Evolutionary conservation across 1,139 yeast genomes (phyloP).

Genomic region (Debaryomyces fabryi): DNA sequence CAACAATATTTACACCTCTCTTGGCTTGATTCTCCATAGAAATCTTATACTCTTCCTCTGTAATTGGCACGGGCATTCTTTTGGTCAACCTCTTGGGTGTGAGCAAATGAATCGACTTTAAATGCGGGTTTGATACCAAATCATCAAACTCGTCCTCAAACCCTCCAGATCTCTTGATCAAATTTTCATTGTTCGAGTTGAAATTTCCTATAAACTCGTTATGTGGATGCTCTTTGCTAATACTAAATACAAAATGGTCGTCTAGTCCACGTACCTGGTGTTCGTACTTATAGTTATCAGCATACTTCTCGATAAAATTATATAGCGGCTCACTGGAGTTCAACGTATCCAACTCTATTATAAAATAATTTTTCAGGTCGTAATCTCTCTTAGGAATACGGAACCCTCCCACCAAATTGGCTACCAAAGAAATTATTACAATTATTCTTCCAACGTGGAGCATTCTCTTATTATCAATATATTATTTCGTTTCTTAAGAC

Average conservation of each 20-base stretch:
- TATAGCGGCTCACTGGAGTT: constrained; percentile 28
- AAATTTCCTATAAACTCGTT: constrained; percentile 40
- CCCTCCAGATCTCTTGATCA: constrained; percentile 32
- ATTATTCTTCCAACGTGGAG: background rate
- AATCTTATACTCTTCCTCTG: constrained; percentile 13
- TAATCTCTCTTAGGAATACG: constrained; percentile 40
- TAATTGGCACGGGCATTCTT: constrained; percentile 44
- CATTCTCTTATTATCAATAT: background rate
- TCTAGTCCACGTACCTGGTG: constrained; percentile 61
- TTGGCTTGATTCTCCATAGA: constrained; percentile 11
- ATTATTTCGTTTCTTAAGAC: background rate
- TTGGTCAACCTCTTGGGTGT: constrained; percentile 50
- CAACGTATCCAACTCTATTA: constrained; percentile 54
- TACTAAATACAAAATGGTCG: constrained; percentile 64
- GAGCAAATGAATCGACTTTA: constrained; percentile 53
- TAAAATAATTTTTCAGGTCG: constrained; percentile 51
- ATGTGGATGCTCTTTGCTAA: constrained; percentile 39
- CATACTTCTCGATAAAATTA: constrained; percentile 37
- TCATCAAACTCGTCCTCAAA: constrained; percentile 30
- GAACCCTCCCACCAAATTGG: constrained; percentile 4
- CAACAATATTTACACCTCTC: constrained; percentile 32
- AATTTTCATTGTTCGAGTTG: constrained; percentile 31
- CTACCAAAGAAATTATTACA: background rate
- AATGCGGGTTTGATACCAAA: constrained; percentile 26
- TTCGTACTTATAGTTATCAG: constrained; percentile 48